Percentiles rank a stretch among this genome's conserved stretches.
phyloP scores from a whole-genome alignment of 768 basidiomycete genomes.

The Phanerochaete carnosa region DNA sequence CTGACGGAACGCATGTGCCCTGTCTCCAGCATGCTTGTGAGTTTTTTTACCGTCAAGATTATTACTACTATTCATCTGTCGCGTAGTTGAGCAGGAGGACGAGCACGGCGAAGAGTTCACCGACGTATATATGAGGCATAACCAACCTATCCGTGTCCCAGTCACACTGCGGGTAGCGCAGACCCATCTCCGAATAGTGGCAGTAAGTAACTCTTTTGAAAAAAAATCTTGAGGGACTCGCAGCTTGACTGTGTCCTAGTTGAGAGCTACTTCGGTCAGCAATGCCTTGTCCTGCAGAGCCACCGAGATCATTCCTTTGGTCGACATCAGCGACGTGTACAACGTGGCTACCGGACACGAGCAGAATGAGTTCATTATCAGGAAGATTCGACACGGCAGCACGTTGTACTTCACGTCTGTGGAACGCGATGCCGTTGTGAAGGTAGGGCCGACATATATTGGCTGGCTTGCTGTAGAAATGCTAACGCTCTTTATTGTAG shows the following conservation, averaged over 20 bases:
- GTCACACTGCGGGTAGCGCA: constrained; percentile 64
- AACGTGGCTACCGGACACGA: constrained; percentile 77
- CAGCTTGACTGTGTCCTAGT: constrained; percentile 30
- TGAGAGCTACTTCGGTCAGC: constrained; percentile 70
- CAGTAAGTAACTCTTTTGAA: constrained; percentile 41
- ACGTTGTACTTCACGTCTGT: constrained; percentile 77
- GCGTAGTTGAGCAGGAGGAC: constrained; percentile 56
- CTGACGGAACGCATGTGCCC: constrained; percentile 35
- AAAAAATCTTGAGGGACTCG: neutral
- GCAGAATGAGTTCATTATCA: constrained; percentile 76
- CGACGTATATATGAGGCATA: constrained; percentile 65
- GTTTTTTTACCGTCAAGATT: constrained; percentile 17
- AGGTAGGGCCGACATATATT: constrained; percentile 38
- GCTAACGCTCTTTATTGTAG: constrained; percentile 31
- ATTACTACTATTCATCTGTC: neutral
- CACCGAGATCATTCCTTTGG: constrained; percentile 75
- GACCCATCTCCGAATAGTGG: constrained; percentile 75
- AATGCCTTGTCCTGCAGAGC: constrained; percentile 68
- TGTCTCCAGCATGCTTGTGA: constrained; percentile 55
- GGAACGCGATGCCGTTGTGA: constrained; percentile 67
- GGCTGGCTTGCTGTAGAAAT: neutral
- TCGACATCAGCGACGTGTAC: constrained; percentile 85
- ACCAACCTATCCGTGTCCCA: constrained; percentile 65
- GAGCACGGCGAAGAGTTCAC: constrained; percentile 52
- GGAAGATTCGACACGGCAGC: constrained; percentile 64